Percentiles rank a stretch among this genome's conserved stretches.
Evolutionary conservation across 495 filamentous ascomycete species (phyloP).

Genomic region (Chaetomium tenue): DNA sequence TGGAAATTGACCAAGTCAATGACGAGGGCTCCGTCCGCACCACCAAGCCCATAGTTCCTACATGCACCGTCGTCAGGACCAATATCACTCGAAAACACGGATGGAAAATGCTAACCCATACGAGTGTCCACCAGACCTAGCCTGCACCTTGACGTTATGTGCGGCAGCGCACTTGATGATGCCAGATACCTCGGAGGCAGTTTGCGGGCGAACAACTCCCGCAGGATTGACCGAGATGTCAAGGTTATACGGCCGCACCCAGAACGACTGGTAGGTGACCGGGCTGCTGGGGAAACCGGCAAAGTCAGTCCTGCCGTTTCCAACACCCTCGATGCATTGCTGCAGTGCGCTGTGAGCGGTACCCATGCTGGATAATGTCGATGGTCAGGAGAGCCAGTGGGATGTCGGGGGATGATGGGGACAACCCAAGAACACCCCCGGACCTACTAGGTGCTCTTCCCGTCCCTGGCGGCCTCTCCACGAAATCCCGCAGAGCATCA

Average conservation of each 20-base stretch:
- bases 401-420: not conserved
- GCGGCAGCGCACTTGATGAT: constrained; percentile 59
- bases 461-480: too few relatives aligned
- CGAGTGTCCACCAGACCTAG: constrained; percentile 71
- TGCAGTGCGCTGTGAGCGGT: constrained; percentile 34
- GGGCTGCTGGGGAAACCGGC: constrained; percentile 42
- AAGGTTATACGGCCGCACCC: constrained; percentile 62
- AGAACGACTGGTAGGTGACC: constrained; percentile 39
- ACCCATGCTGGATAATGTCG: constrained; percentile 28
- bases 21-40: constrained; percentile 55
- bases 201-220: constrained; percentile 61
- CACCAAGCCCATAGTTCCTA: constrained; percentile 50
- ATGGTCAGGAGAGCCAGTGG: not conserved
- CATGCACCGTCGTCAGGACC: not conserved
- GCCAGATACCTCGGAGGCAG: constrained; percentile 55
- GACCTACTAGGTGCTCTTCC: too few relatives aligned
- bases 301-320: constrained; percentile 42
- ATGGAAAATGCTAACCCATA: constrained; percentile 48
- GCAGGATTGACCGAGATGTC: constrained; percentile 58
- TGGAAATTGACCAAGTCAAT: constrained; percentile 59
- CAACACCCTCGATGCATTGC: constrained; percentile 43
- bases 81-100: not conserved
- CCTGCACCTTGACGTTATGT: constrained; percentile 60
- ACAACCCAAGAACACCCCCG: too few relatives aligned
- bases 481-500: too few relatives aligned